phyloP scores from a whole-genome alignment of 1,284 basidiomycete species.

The Lignosus rhinocerotis region DNA sequence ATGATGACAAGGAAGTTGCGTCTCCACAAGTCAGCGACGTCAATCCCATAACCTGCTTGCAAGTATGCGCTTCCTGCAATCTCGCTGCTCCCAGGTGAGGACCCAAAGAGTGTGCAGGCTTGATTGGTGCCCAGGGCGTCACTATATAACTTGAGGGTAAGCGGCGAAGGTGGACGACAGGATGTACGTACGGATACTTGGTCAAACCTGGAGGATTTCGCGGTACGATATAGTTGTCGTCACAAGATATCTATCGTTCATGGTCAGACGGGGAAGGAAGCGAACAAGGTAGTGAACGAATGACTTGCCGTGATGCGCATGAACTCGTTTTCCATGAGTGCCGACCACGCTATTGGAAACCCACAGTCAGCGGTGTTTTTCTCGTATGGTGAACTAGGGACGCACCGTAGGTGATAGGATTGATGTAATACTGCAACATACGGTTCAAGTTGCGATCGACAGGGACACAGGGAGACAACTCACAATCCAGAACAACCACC shows the following conservation, averaged over 20 bases:
- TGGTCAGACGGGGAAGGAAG: neutral
- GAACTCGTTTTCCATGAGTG: constrained; percentile 82
- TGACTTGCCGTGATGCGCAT: constrained; percentile 55
- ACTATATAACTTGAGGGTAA: constrained; percentile 25
- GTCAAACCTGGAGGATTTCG: constrained; percentile 62
- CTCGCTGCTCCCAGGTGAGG: constrained; percentile 47
- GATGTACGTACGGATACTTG: constrained; percentile 57
- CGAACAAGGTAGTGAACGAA: too few species aligned
- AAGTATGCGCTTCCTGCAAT: constrained; percentile 62
- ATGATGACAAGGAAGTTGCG: constrained; percentile 58
- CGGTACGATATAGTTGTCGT: constrained; percentile 70
- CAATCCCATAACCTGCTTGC: constrained; percentile 50
- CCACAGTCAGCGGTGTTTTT: constrained; percentile 33
- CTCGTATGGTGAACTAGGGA: neutral
- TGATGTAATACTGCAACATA: constrained; percentile 63
- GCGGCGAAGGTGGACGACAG: neutral
- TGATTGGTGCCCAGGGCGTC: constrained; percentile 61
- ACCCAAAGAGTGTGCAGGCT: constrained; percentile 66
- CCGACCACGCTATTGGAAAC: constrained; percentile 57
- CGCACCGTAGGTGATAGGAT: constrained; percentile 75
- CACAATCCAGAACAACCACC: constrained; percentile 88
- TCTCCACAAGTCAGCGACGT: constrained; percentile 57
- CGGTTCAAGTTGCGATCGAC: neutral
- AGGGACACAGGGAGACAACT: constrained; percentile 25
- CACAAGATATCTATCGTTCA: constrained; percentile 55